phyloP scores from a whole-genome alignment of 495 filamentous ascomycete genomes.

The Entonaema liquescens region DNA sequence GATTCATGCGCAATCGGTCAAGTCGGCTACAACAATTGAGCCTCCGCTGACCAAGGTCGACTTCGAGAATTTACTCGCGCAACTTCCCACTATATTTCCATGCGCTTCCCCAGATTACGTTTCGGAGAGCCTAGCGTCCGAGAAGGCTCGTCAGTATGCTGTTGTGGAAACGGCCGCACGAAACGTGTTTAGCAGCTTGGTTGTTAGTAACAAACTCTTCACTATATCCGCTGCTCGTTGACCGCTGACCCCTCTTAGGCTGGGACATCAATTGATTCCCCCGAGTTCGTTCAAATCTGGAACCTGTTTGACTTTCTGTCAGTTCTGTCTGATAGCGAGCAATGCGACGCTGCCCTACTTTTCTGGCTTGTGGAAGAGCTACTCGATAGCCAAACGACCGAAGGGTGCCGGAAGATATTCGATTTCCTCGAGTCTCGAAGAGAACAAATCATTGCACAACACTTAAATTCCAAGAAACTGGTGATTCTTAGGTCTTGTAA shows the following conservation, averaged over 20 bases:
- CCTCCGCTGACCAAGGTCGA: conserved; percentile 75
- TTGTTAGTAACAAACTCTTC: conserved; percentile 62
- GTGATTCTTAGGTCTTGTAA: conserved; percentile 93
- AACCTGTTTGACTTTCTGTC: conserved; percentile 91
- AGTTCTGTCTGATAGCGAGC: conserved; percentile 83
- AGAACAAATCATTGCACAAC: conserved; percentile 83
- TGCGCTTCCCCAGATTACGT: conserved; percentile 11
- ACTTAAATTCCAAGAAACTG: conserved; percentile 84
- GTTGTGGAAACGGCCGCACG: conserved; percentile 81
- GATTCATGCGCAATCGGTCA: conserved; percentile 68
- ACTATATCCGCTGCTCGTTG: conserved; percentile 20
- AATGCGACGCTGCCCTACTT: conserved; percentile 83
- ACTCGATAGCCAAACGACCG: conserved; percentile 92
- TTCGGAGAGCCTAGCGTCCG: conserved; percentile 38
- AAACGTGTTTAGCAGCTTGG: conserved; percentile 75
- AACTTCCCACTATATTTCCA: conserved; percentile 51
- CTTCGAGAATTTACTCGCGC: conserved; percentile 59
- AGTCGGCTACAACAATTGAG: conserved; percentile 74
- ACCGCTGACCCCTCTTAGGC: conserved; percentile 60
- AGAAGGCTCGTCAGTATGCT: conserved; percentile 63
- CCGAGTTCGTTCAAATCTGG: conserved; percentile 83
- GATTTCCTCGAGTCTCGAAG: conserved; percentile 93
- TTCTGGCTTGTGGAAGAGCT: conserved; percentile 95
- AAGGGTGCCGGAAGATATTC: conserved; percentile 88
- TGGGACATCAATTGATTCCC: conserved; percentile 73